A percentile compares a stretch with the other conserved stretches of the same genome.
phyloP scores from a whole-genome alignment of 805 yeast genomes.

The Hermanozyma aechmeae region DNA sequence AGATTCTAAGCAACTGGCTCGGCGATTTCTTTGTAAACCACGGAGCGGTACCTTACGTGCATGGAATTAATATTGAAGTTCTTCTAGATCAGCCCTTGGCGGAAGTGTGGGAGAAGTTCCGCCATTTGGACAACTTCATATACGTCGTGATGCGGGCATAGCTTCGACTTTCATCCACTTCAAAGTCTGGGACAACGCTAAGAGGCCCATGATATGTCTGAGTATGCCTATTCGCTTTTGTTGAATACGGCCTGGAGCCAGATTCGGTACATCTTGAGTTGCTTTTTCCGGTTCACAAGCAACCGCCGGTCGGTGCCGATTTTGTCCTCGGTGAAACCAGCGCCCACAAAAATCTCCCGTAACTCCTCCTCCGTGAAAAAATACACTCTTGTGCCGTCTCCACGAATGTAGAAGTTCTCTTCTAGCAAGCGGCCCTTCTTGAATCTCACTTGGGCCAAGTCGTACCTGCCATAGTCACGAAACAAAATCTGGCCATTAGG shows the following conservation, averaged over 20 bases:
- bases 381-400: slow-evolving; percentile 96
- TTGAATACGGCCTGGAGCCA: slow-evolving; percentile 91
- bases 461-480: slow-evolving; percentile 94
- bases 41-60: too few relatives aligned
- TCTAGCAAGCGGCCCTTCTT: slow-evolving; percentile 80
- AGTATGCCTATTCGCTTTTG: slow-evolving; percentile 3
- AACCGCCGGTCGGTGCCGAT: slow-evolving; percentile 88
- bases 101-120: slow-evolving; percentile 26
- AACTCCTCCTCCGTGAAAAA: slow-evolving; percentile 94
- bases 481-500: slow-evolving; percentile 90
- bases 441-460: slow-evolving; percentile 89
- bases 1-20: too few relatives aligned
- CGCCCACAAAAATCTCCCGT: slow-evolving; percentile 49
- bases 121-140: slow-evolving; percentile 27
- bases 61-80: slow-evolving; percentile 19
- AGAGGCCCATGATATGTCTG: not conserved
- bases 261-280: slow-evolving; percentile 89
- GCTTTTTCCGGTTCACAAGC: slow-evolving; percentile 84
- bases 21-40: too few relatives aligned
- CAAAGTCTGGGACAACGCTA: not conserved
- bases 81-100: slow-evolving; percentile 10
- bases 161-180: not conserved
- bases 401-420: slow-evolving; percentile 91
- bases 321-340: slow-evolving; percentile 54
- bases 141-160: slow-evolving; percentile 15